Base-by-base conservation (phyloP, 2,329 filamentous ascomycete species). In the Raffaelea deltoideospora region DNA sequence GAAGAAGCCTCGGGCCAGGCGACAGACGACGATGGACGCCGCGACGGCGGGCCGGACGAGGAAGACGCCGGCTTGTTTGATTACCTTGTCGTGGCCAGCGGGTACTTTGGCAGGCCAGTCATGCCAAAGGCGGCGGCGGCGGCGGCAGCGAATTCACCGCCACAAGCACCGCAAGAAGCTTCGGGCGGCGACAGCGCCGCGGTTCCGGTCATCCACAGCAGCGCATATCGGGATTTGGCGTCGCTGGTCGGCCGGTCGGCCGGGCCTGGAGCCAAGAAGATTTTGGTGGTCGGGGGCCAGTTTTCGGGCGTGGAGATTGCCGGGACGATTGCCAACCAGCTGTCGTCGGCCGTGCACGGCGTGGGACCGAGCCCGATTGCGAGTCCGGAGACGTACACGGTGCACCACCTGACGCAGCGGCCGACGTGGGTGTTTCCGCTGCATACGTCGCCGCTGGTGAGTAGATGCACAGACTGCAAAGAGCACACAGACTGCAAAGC, bases 291-390 rank as follows among this genome's bases (percentile, higher is more conserved):
- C 1, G 84, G 84, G 1, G 83, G 82, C 0, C 81, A 86, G 47
- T 86, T 90, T 68, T 88, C 82, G 3, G 83, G 82, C 1, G 71
- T 81, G 5, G 84, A 92, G 58, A 78, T 79, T 34, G 78, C 82
- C 0, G 76, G 73, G 10, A 75, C 76, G 2, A 70, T 87, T 34
- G 81, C 80, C 10, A 64, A 73, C 5, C 74, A 86, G 43, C 54
- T 88, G 1, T 87, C 82, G 0, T 74, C 74, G 6, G 67, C 68
- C 3, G 54, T 56, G 11, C 61, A 79, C 50, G 67, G 70, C 0
- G 69, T 75, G 0, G 57, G 54, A 0, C 41, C 31, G 5, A 61
- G 53, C 22, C 37, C 47, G 0, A 54, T 72, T 5, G 37, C 53
- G 0, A 54, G 64, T 31, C 48, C 64, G 1, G 61, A 64, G 0